A percentile compares a stretch with the other conserved stretches of the same genome.
Conservation (phyloP, 1,284 basidiomycete species). For the Malassezia obtusa region DNA sequence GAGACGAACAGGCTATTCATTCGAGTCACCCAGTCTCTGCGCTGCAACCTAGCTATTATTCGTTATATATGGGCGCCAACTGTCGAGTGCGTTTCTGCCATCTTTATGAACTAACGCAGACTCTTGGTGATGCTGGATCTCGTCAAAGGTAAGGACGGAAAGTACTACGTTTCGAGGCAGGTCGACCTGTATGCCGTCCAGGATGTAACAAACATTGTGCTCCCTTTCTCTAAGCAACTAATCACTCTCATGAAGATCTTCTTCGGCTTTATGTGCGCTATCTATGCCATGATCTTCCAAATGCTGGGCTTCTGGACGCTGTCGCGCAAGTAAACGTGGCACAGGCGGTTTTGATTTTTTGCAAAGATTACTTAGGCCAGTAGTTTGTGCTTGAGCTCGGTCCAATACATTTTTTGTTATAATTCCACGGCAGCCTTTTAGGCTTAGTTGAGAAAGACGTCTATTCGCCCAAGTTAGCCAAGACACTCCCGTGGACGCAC, state of each 20-base stretch:
- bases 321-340: no score
- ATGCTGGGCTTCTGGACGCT: conserved; percentile 8
- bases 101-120: conserved; percentile 1
- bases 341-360: no score
- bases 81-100: neutral
- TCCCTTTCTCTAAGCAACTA: neutral
- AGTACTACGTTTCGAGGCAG: conserved; percentile 42
- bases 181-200: conserved; percentile 31
- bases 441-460: no score
- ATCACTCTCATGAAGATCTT: conserved; percentile 4
- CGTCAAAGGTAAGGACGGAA: conserved; percentile 33
- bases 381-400: no score
- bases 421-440: no score
- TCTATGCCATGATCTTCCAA: conserved; percentile 12
- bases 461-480: no score
- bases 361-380: no score
- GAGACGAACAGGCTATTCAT: conserved; percentile 21
- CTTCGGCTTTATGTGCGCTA: conserved; percentile 1
- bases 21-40: conserved; percentile 27
- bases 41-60: conserved; percentile 6
- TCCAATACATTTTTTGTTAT: no score
- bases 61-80: conserved; percentile 3
- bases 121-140: conserved; percentile 37
- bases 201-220: neutral
- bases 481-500: no score